Percentiles rank a stretch among this genome's conserved stretches.
Conservation (phyloP, 108 stramenopile genomes). For the Pseudonitzschia pungens region DNA sequence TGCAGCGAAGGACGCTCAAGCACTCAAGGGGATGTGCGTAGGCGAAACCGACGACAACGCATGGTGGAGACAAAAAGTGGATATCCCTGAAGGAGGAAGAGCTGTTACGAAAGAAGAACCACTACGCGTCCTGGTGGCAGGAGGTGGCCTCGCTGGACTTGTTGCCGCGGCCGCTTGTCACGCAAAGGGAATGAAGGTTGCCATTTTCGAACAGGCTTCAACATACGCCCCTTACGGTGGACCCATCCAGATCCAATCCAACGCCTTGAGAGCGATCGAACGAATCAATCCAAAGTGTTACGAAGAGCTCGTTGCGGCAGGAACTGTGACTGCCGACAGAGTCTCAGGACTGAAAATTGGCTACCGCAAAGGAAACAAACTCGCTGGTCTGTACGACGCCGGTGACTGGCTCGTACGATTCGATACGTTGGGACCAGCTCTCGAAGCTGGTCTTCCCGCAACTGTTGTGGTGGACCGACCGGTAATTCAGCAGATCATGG, state of each 20-base stretch:
- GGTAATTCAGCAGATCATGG: conserved; percentile 95
- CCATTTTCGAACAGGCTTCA: conserved; percentile 89
- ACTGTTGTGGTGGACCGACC: conserved; percentile 97
- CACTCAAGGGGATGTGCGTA: conserved; percentile 52
- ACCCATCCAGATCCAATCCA: conserved; percentile 97
- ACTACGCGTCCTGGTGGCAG: conserved; percentile 76
- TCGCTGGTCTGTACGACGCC: conserved; percentile 77
- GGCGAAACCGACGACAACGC: conserved; percentile 55
- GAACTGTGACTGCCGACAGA: conserved; percentile 89
- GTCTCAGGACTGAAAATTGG: conserved; percentile 90
- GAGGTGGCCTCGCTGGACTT: conserved; percentile 87
- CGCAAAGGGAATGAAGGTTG: conserved; percentile 89
- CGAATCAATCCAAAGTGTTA: conserved; percentile 80
- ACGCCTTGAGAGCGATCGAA: conserved; percentile 91
- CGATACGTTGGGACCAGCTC: conserved; percentile 91
- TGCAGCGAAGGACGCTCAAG: conserved; percentile 73
- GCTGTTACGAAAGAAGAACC: conserved; percentile 70
- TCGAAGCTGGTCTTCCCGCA: conserved; percentile 87
- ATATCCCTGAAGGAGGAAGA: conserved; percentile 55
- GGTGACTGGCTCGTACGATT: conserved; percentile 94
- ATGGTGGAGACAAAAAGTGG: conserved; percentile 63
- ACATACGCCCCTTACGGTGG: conserved; percentile 94
- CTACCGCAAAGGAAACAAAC: conserved; percentile 77
- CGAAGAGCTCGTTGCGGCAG: conserved; percentile 76
- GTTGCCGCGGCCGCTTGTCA: conserved; percentile 89